Base-by-base conservation (phyloP, 2,329 filamentous ascomycete genomes). In the Botrytis fabae region DNA sequence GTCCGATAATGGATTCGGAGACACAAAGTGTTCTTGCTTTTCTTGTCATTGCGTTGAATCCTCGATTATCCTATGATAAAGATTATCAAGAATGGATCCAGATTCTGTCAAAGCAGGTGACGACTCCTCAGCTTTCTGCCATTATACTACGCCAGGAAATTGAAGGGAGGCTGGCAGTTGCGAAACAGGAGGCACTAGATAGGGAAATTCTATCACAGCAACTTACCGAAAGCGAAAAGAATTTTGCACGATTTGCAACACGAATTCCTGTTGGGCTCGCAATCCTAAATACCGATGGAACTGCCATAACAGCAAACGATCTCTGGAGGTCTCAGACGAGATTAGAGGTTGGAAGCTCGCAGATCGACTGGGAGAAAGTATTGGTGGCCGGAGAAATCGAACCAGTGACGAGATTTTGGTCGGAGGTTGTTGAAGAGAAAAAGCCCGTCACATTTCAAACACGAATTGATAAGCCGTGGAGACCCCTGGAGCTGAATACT, bases 1-100 rank as follows among this genome's bases (percentile, higher is more conserved):
- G 93, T 77, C 93, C 93, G 0, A 90, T 96, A n/a, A 89, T 93
- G 75, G 91, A 92, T 0, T 94, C 92, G 0, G 92, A 94, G 71
- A 87, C 87, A 8, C 35, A 54, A 71, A 85, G 86, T 16, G 89
- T 92, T 0, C 86, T 94, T 1, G 75, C 72, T 22, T 77, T 76
- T 68, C 65, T 75, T 35, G 75, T 76, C 14, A 63, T 73, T 32
- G 76, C 71, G n/a, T 85, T 93, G 14, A 96, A 96, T 79, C 92
- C 93, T 3, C 85, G 92, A 60, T 85, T 92, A 71, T 91, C 91
- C 0, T 95, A 92, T 77, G 92, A 96, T 77, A 89, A 91, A 44
- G 93, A 95, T 76, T 96, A 95, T 78, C 87, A 89, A 75, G 64
- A 68, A 16, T 68, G 64, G 64, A 28, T 68, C 54, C 64, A 68